Evolutionary conservation across 2,329 filamentous ascomycete species (phyloP), one percentile per base, ranked within the genome.

Genomic region (Penicillium paneum): DNA sequence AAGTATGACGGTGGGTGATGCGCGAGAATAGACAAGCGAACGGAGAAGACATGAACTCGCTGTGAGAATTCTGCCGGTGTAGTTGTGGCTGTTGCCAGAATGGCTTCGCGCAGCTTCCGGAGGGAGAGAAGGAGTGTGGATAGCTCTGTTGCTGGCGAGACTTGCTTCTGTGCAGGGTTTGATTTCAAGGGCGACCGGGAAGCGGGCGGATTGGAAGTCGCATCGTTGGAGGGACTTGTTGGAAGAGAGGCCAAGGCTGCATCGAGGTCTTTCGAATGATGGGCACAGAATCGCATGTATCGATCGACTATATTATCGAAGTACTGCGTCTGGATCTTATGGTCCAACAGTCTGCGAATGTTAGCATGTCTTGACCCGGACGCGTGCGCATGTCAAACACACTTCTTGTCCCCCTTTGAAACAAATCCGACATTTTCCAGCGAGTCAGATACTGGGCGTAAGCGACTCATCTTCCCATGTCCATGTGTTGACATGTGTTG

Each of bases 341-440:
- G 78, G 64, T 93, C 85, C 54, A 90, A 81, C 34, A 92, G 77
- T 65, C 88, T 90, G 61, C 45, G 36, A 52, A 43, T 48, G 8
- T 50, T 49, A 49, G 76, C 75, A 21, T 78, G 40, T 52, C 26
- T 36, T 43, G 26, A 8, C 17, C 31, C 38, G 56, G 29, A 51
- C 36, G 46, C 41, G 17, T 39, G 41, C 34, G 8, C 41, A 15
- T 28, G 8, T 34, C 39, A 32, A 52, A 36, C 65, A 49, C 78
- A 93, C 91, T 89, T 87, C 44, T 81, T 89, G 72, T 97, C 93
- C 49, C 93, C 93, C 69, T 96, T 97, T 2, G 91, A 96, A 5
- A 90, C 90, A 61, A 96, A 81, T 1, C 93, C 92, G 62, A 95
- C 88, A 56, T 80, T 82, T 64, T 95, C 89, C 28, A 97, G 78